Evolutionary conservation across 331 rosid genomes (phyloP).

Genomic region (Malus hybrid): DNA sequence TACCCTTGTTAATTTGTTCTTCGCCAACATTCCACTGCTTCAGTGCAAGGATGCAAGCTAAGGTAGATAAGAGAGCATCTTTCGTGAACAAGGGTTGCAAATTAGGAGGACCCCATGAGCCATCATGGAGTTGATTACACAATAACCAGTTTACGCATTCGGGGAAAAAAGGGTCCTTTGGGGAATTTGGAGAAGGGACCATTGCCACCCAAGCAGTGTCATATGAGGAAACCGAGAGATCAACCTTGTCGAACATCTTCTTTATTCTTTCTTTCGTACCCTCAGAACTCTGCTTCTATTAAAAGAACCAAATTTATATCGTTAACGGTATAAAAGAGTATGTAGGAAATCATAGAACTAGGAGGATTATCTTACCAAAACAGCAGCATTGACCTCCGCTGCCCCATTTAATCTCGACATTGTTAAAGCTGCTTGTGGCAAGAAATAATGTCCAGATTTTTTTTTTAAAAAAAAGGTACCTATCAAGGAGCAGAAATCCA

Average conservation of each 20-base stretch:
- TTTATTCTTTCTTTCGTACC: conserved; percentile 51
- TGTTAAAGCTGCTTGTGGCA: conserved; percentile 31
- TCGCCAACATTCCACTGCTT: conserved; percentile 67
- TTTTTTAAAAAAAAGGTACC: neutral
- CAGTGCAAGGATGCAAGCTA: conserved; percentile 62
- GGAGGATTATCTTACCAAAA: conserved; percentile 35
- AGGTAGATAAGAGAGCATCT: conserved; percentile 69
- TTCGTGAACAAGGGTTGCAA: conserved; percentile 39
- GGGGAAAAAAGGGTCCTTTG: conserved; percentile 58
- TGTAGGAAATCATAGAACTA: neutral
- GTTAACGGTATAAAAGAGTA: neutral
- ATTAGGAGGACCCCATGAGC: conserved; percentile 68
- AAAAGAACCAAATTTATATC: neutral
- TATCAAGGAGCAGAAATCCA: neutral
- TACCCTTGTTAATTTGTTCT: conserved; percentile 58
- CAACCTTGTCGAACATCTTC: conserved; percentile 53
- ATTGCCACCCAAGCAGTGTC: conserved; percentile 96
- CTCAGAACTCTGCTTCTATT: conserved; percentile 34
- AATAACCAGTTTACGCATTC: conserved; percentile 67
- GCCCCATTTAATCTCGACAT: conserved; percentile 16
- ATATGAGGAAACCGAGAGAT: conserved; percentile 68
- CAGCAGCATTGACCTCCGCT: conserved; percentile 18
- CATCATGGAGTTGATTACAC: conserved; percentile 64
- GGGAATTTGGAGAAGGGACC: conserved; percentile 58
- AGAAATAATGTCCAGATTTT: neutral